Evolutionary conservation across 176 grass and related monocot species (phyloP).

Genomic region (Oryza officinalis): DNA sequence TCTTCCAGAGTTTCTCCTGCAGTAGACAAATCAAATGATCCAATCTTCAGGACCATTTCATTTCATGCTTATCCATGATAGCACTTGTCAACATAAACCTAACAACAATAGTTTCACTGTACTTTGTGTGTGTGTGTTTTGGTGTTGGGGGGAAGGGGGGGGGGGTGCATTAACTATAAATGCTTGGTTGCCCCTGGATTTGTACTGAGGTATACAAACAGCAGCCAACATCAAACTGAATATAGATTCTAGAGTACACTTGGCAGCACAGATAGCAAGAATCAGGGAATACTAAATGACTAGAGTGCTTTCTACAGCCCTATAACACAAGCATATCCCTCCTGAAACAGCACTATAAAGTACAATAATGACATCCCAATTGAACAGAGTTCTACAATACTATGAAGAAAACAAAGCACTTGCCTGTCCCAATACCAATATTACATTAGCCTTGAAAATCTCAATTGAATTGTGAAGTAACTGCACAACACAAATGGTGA

Average conservation of each 20-base stretch:
- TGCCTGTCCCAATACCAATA: slow-evolving; percentile 93
- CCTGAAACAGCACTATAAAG: neutral
- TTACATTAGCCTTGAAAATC: slow-evolving; percentile 84
- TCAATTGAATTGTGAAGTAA: slow-evolving; percentile 89
- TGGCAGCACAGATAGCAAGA: neutral
- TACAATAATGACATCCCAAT: slow-evolving; percentile 17
- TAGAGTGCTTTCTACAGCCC: slow-evolving; percentile 7
- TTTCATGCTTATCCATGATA: slow-evolving; percentile 25
- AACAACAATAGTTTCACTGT: neutral
- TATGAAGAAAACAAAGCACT: slow-evolving; percentile 23
- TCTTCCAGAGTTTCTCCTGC: slow-evolving; percentile 97
- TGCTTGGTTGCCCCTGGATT: neutral
- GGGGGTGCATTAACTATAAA: neutral
- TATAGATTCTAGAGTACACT: neutral
- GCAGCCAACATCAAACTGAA: neutral
- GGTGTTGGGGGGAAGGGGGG: no score
- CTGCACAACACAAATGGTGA: slow-evolving; percentile 42
- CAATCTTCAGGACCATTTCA: slow-evolving; percentile 8
- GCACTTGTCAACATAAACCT: slow-evolving; percentile 21
- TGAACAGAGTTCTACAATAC: neutral
- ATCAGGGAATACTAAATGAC: neutral
- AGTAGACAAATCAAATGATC: slow-evolving; percentile 40
- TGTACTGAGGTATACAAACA: slow-evolving; percentile 1
- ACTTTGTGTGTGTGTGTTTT: neutral
- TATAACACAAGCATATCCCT: neutral